Base-by-base conservation (phyloP, 768 basidiomycete genomes). In the Macrolepiota dolichaula region DNA sequence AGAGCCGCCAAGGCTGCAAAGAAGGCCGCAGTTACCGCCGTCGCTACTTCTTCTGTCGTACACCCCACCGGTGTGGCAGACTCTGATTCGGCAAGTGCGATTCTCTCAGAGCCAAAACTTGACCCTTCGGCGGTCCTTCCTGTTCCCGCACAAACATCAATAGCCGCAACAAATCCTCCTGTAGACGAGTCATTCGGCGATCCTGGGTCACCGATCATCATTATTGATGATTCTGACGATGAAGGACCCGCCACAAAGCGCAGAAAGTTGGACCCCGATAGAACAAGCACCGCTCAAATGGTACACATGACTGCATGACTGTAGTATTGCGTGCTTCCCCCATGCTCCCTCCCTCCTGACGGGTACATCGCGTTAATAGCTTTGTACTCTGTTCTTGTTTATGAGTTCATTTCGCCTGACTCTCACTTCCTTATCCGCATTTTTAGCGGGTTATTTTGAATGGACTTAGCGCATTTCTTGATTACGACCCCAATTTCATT, bases 221-320 rank as follows among this genome's bases (percentile, higher is more conserved):
- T 86, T 49, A 76, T 86, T 35, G 87, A 89, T 62, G 87, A 88
- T 57, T 81, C 81, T 25, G 82, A 83, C 36, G 79, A 82, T 40
- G 79, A 84, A 49, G 80, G 77, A 37, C 85, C 86, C 47, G 79
- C 74, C 29, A 69, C 74, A 55, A 91, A 89, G 73, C 82, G 81
- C 64, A 79, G 88, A 67, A 83, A 80, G 70, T 58, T 83, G 19
- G 79, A 79, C 19, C 68, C 68, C 27, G 68, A 64, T 36, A 52
- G 65, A 51, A 51, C 68, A 54, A 59, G 15, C n/a, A 13, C 40
- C 3, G 15, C 40, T 12, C 40, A 57, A 29, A 50, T 36, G 24
- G 44, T 63, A 44, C 19, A 29, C 44, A 27, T 56, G 47, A 35
- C 51, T 24, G 55, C 37, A 32, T 55, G 46, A 57, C 55, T 49